A percentile compares a stretch with the other conserved stretches of the same genome.
Evolutionary conservation across 1,284 basidiomycete genomes (phyloP).

Genomic region (Fomitiporia mediterranea): DNA sequence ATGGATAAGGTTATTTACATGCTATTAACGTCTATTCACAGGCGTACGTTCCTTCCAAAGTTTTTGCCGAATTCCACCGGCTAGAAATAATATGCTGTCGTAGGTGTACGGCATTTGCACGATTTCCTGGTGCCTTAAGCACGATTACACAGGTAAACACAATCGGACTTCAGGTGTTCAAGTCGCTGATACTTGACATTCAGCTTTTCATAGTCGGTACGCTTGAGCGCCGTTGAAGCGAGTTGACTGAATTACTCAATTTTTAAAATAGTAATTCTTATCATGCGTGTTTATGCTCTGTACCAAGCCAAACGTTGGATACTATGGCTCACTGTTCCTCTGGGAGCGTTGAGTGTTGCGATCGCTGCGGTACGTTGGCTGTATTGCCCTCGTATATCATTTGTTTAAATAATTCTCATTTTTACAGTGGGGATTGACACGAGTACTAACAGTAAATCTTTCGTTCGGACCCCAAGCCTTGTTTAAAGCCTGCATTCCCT

Average conservation of each 20-base stretch:
- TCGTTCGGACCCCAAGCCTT: slow-evolving; percentile 8
- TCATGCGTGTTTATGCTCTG: slow-evolving; percentile 16
- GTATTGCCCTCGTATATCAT: neutral
- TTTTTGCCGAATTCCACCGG: no score
- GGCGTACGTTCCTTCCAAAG: slow-evolving; percentile 6
- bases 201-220: slow-evolving; percentile 11
- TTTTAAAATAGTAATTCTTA: slow-evolving; percentile 4
- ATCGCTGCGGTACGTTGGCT: slow-evolving; percentile 8
- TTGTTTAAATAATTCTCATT: neutral
- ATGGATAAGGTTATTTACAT: neutral
- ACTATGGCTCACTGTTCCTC: slow-evolving; percentile 12
- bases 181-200: no score
- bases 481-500: slow-evolving; percentile 13
- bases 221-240: neutral
- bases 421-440: neutral
- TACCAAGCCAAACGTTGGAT: slow-evolving; percentile 10
- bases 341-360: slow-evolving; percentile 1
- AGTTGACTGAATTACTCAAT: neutral
- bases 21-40: neutral
- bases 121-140: slow-evolving; percentile 15
- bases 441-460: slow-evolving; percentile 7
- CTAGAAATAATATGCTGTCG: no score
- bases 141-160: no score
- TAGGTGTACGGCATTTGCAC: slow-evolving; percentile 14
- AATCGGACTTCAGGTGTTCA: no score